phyloP scores from a whole-genome alignment of 805 yeast genomes.

The Myxozyma neotropica region DNA sequence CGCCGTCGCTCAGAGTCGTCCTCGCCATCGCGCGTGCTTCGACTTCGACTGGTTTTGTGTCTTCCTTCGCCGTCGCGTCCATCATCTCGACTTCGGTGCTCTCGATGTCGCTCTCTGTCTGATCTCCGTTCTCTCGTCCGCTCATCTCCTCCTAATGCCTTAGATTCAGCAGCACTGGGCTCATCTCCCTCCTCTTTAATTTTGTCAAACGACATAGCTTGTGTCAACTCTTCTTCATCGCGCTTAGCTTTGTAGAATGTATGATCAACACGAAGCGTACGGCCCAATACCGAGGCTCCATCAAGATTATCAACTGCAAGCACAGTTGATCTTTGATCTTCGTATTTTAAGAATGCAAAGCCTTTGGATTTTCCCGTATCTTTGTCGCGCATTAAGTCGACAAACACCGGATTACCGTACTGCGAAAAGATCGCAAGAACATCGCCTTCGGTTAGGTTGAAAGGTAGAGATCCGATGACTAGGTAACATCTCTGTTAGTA shows the following conservation, averaged over 20 bases:
- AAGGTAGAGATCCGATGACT: constrained; percentile 70
- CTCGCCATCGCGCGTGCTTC: not conserved
- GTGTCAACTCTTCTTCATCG: constrained; percentile 32
- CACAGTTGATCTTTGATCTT: constrained; percentile 75
- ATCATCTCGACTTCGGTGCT: not conserved
- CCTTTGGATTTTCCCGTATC: constrained; percentile 69
- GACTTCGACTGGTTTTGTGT: not conserved
- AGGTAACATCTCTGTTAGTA: not conserved
- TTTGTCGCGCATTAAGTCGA: constrained; percentile 68
- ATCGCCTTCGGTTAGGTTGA: constrained; percentile 71
- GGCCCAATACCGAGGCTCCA: constrained; percentile 60
- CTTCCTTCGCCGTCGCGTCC: not conserved
- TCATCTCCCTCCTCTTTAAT: not conserved
- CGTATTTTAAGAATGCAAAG: constrained; percentile 80
- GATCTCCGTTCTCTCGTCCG: not conserved
- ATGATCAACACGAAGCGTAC: constrained; percentile 68
- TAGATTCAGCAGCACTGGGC: not conserved
- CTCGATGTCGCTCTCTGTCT: not conserved
- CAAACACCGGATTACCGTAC: constrained; percentile 80
- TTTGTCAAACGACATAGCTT: constrained; percentile 28
- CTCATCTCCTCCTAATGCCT: not conserved
- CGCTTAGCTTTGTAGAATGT: constrained; percentile 32
- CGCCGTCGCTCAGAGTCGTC: constrained; percentile 1
- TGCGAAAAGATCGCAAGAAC: constrained; percentile 79
- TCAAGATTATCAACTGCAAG: constrained; percentile 88